Evolutionary conservation across 495 filamentous ascomycete species (phyloP).

Genomic region (Neurospora tetrasperma): DNA sequence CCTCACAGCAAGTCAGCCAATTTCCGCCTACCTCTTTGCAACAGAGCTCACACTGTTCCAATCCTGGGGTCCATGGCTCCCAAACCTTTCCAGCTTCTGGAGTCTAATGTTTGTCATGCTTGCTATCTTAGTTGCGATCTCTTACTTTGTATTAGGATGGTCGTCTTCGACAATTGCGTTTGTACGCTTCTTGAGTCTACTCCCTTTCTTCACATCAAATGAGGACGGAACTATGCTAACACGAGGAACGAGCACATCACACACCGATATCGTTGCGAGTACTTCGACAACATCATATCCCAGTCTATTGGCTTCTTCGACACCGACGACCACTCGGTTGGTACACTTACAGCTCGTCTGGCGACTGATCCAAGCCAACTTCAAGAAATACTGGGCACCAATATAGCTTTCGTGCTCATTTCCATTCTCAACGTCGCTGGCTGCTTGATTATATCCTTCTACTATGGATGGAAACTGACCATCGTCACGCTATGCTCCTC

Average conservation of each 20-base stretch:
- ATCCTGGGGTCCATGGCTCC: conserved; percentile 31
- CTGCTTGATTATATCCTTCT: conserved; percentile 40
- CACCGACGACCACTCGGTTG: conserved; percentile 35
- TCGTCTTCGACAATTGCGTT: conserved; percentile 42
- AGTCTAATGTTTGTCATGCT: conserved; percentile 56
- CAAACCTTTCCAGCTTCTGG: conserved; percentile 45
- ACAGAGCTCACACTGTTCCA: conserved; percentile 38
- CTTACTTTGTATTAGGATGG: conserved; percentile 45
- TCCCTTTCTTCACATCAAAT: neutral
- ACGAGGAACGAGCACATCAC: conserved; percentile 31
- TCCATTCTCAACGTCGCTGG: conserved; percentile 40
- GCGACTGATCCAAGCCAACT: conserved; percentile 51
- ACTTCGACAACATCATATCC: conserved; percentile 47
- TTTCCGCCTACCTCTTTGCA: conserved; percentile 43
- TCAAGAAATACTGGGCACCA: conserved; percentile 51
- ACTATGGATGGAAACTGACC: conserved; percentile 48
- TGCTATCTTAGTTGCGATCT: conserved; percentile 37
- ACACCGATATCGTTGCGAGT: conserved; percentile 45
- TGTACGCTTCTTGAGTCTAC: conserved; percentile 19
- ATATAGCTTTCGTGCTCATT: conserved; percentile 41
- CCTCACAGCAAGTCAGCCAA: conserved; percentile 30
- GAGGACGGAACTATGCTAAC: neutral
- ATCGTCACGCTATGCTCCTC: conserved; percentile 39
- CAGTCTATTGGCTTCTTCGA: conserved; percentile 52
- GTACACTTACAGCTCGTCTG: conserved; percentile 41